phyloP scores from a whole-genome alignment of 345 rosid species.

The Camelina laxa region DNA sequence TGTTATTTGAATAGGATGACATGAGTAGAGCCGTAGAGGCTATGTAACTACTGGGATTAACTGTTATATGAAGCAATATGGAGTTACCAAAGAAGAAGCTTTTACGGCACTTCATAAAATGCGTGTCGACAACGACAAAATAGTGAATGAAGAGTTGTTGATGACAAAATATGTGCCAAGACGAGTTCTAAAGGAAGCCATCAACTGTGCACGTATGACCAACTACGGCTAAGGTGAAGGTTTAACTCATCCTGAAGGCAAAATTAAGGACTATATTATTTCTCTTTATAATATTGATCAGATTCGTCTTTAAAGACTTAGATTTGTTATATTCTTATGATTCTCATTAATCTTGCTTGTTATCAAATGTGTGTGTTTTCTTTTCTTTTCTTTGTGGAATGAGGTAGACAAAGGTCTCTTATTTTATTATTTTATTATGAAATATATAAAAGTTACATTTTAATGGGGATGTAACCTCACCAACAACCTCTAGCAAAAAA shows the following conservation, averaged over 20 bases:
- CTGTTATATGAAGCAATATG: constrained; percentile 37
- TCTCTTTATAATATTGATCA: constrained; percentile 1
- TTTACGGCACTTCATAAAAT: constrained; percentile 1
- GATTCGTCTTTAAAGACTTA: constrained; percentile 1
- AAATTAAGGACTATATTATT: constrained; percentile 16
- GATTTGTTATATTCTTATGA: no score
- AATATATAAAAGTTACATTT: no score
- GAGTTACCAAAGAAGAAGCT: constrained; percentile 11
- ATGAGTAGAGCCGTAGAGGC: constrained; percentile 35
- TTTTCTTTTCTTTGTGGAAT: no score
- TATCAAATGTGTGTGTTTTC: no score
- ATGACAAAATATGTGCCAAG: constrained; percentile 3
- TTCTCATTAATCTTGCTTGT: no score
- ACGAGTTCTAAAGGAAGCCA: constrained; percentile 11
- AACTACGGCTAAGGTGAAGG: constrained; percentile 18
- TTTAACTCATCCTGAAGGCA: constrained; percentile 17
- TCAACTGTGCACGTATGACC: constrained; percentile 24
- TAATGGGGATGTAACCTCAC: no score
- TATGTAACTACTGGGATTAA: constrained; percentile 5
- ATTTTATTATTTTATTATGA: no score
- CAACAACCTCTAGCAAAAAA: no score
- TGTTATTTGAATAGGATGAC: constrained; percentile 40
- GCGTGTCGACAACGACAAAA: neutral
- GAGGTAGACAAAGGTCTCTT: no score
- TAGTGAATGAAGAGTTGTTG: constrained; percentile 25